Percentiles rank a stretch among this genome's conserved stretches.
phyloP scores from a whole-genome alignment of 306 rosid species.

The Benincasa hispida region DNA sequence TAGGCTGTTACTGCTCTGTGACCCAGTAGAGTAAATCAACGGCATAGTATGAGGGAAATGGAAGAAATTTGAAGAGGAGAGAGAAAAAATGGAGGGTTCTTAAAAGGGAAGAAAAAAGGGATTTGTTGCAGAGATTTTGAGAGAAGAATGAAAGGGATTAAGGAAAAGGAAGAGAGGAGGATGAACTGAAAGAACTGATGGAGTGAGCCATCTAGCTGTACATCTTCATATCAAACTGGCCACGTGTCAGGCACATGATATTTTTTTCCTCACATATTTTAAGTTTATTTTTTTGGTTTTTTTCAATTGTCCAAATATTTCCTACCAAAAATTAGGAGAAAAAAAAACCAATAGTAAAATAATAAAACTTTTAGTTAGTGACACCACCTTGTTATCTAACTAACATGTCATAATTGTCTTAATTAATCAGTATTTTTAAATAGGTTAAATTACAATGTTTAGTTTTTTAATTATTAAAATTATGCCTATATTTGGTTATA shows the following conservation, averaged over 20 bases:
- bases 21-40: background rate
- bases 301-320: background rate
- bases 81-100: background rate
- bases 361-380: background rate
- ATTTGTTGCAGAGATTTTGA: slow-evolving; percentile 1
- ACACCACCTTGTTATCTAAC: background rate
- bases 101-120: background rate
- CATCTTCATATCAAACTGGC: slow-evolving; percentile 7
- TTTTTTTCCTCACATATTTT: background rate
- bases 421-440: no score
- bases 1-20: background rate
- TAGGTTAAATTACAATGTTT: no score
- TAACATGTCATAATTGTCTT: background rate
- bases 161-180: background rate
- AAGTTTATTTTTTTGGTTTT: background rate
- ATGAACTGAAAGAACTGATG: slow-evolving; percentile 7
- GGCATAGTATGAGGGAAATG: background rate
- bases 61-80: background rate
- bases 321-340: background rate
- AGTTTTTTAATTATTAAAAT: no score
- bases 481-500: no score
- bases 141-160: background rate
- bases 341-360: no score
- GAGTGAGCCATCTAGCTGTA: slow-evolving; percentile 12
- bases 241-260: slow-evolving; percentile 10